These are phyloP conservation scores for Fraxinus greggii DNA, from an alignment of 305 asterid genomes.

Conservation along the genomic window DNA sequence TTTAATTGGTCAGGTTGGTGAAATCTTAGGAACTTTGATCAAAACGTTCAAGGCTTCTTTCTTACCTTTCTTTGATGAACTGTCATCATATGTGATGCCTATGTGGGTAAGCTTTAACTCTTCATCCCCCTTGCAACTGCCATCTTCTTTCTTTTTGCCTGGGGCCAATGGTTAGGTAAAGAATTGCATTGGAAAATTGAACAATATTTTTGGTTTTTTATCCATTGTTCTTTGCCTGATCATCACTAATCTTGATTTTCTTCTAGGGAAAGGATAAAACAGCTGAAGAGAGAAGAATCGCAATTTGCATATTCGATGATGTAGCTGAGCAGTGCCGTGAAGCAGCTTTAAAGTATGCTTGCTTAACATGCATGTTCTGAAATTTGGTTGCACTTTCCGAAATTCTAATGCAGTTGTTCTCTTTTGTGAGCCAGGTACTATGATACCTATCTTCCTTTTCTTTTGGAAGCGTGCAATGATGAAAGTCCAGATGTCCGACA, in stretches of 20 bases:
- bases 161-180: neutral
- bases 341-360: conserved; percentile 68
- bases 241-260: conserved; percentile 10
- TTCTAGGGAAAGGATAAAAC: conserved; percentile 86
- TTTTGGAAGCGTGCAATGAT: conserved; percentile 95
- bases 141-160: neutral
- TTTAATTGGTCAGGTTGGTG: conserved; percentile 62
- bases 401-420: conserved; percentile 10
- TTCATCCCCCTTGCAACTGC: conserved; percentile 14
- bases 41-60: conserved; percentile 76
- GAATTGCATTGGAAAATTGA: neutral
- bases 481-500: conserved; percentile 90
- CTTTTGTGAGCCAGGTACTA: conserved; percentile 65
- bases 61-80: conserved; percentile 85
- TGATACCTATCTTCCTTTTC: conserved; percentile 87
- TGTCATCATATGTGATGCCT: conserved; percentile 79
- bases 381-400: conserved; percentile 13
- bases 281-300: conserved; percentile 95
- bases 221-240: neutral
- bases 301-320: conserved; percentile 96
- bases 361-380: neutral
- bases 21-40: conserved; percentile 74
- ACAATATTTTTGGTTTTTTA: neutral
- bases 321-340: conserved; percentile 97
- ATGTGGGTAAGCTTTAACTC: conserved; percentile 76